phyloP scores from a whole-genome alignment of 768 basidiomycete species.

The Mycena galericulata region DNA sequence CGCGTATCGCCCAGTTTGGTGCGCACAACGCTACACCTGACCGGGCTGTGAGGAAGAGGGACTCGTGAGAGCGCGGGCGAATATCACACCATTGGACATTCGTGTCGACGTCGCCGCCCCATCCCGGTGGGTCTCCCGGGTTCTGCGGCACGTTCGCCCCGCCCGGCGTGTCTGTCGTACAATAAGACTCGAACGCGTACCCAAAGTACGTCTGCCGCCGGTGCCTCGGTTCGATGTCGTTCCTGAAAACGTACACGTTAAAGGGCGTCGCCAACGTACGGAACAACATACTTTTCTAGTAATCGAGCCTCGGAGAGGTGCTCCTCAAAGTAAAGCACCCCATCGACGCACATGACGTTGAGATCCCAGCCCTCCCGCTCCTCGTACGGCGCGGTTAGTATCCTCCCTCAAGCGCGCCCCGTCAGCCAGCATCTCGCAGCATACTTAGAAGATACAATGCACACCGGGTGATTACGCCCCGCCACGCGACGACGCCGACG shows the following conservation, averaged over 20 bases:
- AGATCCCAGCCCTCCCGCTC: slow-evolving; percentile 82
- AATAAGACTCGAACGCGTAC: slow-evolving; percentile 92
- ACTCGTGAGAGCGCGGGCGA: not conserved
- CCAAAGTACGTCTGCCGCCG: slow-evolving; percentile 82
- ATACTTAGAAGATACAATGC: slow-evolving; percentile 19
- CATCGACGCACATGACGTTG: slow-evolving; percentile 83
- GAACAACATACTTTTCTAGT: slow-evolving; percentile 76
- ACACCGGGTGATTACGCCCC: slow-evolving; percentile 32
- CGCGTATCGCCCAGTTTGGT: slow-evolving; percentile 82
- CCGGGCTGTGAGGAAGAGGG: not conserved
- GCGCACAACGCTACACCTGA: slow-evolving; percentile 80
- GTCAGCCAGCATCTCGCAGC: slow-evolving; percentile 18
- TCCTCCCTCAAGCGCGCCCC: slow-evolving; percentile 61
- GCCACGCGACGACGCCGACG: slow-evolving; percentile 32
- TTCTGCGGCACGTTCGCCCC: slow-evolving; percentile 37
- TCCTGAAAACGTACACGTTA: slow-evolving; percentile 54
- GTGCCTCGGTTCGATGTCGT: slow-evolving; percentile 73
- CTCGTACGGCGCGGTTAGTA: slow-evolving; percentile 87
- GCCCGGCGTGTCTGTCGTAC: slow-evolving; percentile 65
- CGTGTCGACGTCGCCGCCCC: slow-evolving; percentile 88
- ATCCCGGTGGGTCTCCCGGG: slow-evolving; percentile 59
- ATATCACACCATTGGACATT: slow-evolving; percentile 82
- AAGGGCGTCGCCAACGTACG: slow-evolving; percentile 33
- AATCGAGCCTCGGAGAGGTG: slow-evolving; percentile 70
- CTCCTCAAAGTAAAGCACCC: slow-evolving; percentile 82